phyloP scores from a whole-genome alignment of 2,329 filamentous ascomycete genomes.

The Trichoderma arundinaceum region DNA sequence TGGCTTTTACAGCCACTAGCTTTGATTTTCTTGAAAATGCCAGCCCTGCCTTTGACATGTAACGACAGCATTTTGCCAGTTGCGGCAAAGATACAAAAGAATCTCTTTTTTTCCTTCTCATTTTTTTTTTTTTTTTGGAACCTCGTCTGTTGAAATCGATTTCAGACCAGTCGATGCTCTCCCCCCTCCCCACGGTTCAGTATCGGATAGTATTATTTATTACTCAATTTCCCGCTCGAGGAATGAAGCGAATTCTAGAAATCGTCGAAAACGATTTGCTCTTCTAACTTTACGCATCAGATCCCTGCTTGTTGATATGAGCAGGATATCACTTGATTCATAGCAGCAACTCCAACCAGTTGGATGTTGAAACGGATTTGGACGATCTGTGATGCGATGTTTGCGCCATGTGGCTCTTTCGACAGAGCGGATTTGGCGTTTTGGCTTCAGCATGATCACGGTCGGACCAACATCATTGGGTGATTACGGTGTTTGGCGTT shows the following conservation, averaged over 20 bases:
- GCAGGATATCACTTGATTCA: slow-evolving; percentile 25
- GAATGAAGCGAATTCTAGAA: not conserved
- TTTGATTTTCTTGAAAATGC: slow-evolving; percentile 1
- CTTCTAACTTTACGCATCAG: slow-evolving; percentile 29
- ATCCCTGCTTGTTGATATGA: slow-evolving; percentile 16
- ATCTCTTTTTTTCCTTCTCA: slow-evolving; percentile 11
- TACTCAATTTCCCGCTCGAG: not conserved
- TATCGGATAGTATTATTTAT: slow-evolving; percentile 6
- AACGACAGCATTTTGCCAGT: slow-evolving; percentile 13
- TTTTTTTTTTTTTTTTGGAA: slow-evolving; percentile 6
- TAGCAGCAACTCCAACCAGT: slow-evolving; percentile 5
- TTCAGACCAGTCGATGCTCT: not conserved
- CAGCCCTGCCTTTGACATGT: slow-evolving; percentile 15
- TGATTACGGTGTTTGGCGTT: slow-evolving; percentile 18
- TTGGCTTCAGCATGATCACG: not conserved
- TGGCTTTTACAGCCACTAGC: not conserved
- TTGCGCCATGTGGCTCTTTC: not conserved
- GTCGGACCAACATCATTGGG: not conserved
- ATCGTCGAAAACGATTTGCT: slow-evolving; percentile 10
- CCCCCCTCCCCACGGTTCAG: not conserved
- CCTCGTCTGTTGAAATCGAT: slow-evolving; percentile 11
- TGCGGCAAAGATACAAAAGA: slow-evolving; percentile 5
- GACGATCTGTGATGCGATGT: slow-evolving; percentile 5
- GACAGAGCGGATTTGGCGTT: not conserved
- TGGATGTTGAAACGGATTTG: slow-evolving; percentile 19